Evolutionary conservation across 2,329 filamentous ascomycete species (phyloP).

Genomic region (Diaporthe eres): DNA sequence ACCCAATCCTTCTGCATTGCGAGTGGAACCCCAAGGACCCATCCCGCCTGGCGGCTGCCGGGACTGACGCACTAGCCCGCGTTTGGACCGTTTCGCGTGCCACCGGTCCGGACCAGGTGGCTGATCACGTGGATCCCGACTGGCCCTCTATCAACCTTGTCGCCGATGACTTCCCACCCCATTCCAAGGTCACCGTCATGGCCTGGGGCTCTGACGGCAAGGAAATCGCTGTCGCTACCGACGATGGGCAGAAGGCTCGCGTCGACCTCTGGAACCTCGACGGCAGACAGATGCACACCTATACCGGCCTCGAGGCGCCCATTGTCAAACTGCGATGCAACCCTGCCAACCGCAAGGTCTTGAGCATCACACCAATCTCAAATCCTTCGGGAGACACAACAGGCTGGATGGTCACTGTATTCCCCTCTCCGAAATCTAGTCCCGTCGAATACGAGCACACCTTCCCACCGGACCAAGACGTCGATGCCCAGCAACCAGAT

Average conservation of each 20-base stretch:
- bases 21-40: constrained; percentile 78
- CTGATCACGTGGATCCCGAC: constrained; percentile 61
- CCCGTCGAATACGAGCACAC: constrained; percentile 63
- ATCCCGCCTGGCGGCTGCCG: constrained; percentile 76
- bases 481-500: constrained; percentile 67
- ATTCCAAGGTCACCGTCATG: constrained; percentile 70
- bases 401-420: constrained; percentile 70
- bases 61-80: constrained; percentile 78
- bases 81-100: constrained; percentile 75
- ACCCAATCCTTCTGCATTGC: constrained; percentile 76
- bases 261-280: constrained; percentile 71
- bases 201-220: constrained; percentile 72
- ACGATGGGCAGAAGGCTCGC: constrained; percentile 65
- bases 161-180: constrained; percentile 66
- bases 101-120: constrained; percentile 60
- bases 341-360: constrained; percentile 65
- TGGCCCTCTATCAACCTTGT: constrained; percentile 64
- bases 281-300: constrained; percentile 65
- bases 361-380: constrained; percentile 70
- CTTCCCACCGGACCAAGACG: constrained; percentile 57
- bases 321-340: constrained; percentile 75
- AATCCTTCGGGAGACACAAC: constrained; percentile 44
- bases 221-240: constrained; percentile 70
- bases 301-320: constrained; percentile 72
- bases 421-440: constrained; percentile 59